Evolutionary conservation across 2,329 filamentous ascomycete genomes (phyloP), one percentile per base, ranked within the genome.

Genomic region (Phialophora chinensis): DNA sequence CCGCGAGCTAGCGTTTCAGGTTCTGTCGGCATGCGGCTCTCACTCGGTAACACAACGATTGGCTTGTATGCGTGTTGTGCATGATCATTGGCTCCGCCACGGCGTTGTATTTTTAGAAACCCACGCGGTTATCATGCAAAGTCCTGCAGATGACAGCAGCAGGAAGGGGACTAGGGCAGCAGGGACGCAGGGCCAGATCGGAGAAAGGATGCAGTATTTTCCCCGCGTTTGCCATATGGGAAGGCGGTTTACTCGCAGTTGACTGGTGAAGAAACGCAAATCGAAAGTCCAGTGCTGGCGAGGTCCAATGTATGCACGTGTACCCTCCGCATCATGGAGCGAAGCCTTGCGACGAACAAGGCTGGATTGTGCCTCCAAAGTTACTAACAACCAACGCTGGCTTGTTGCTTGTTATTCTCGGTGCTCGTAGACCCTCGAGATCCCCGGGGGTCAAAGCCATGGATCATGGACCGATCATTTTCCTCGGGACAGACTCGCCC

Each of bases 1-100:
- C 55, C 20, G 55, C 56, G 23, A 52, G 14, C 59, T 42, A 61
- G 47, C 49, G 59, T 61, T 61, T 61, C 59, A 61, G 27, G 59
- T 53, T 55, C 33, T 53, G 50, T 38, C 59, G 59, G 44, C 44
- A 23, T 61, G 29, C 59, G 31, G 42, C 47, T 50, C 42, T 25
- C 17, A 29, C 53, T 55, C 14, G 53, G 27, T 5, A 35, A 33
- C 29, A 33, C 11, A 10, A n/a, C 27, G 25, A 55, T 55, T 55
- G 53, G 53, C 5, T 35, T n/a, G 53, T 33, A 11, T 8, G 20
- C 2, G 14, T n/a, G 38, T 12, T 12, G 20, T 23, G 49, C 25
- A 52, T 29, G 6, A 52, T 52, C 20, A 50, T 61, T 52, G 47
- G 49, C 11, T 5, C 25, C 20, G n/a, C 29, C n/a, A 7, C 29